phyloP scores from a whole-genome alignment of 257 asterid genomes.

The Jacaranda mimosifolia region DNA sequence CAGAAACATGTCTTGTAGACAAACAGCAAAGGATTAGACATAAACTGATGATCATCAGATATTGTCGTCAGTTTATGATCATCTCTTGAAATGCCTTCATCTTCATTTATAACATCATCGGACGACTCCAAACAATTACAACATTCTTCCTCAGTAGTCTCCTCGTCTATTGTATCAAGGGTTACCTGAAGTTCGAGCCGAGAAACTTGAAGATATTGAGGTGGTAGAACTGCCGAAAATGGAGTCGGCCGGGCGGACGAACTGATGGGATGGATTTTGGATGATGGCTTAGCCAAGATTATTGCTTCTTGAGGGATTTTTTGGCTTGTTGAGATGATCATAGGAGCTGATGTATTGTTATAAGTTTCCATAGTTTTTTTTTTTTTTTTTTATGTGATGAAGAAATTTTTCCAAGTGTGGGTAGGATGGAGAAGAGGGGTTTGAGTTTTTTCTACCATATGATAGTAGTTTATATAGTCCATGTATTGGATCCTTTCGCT shows the following conservation, averaged over 20 bases:
- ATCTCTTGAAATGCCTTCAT: not conserved
- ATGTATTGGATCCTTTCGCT: not conserved
- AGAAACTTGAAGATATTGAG: constrained; percentile 22
- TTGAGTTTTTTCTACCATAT: not conserved
- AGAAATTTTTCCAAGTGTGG: not conserved
- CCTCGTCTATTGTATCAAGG: constrained; percentile 33
- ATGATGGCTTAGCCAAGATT: not conserved
- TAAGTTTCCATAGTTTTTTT: not conserved
- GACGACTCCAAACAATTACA: not conserved
- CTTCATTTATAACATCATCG: not conserved
- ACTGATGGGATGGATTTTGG: not conserved
- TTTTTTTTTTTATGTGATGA: not conserved
- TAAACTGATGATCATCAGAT: not conserved
- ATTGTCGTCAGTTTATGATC: not conserved
- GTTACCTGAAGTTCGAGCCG: constrained; percentile 13
- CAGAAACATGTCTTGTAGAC: constrained; percentile 9
- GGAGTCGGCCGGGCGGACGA: constrained; percentile 8
- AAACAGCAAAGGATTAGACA: not conserved
- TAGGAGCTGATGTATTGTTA: not conserved
- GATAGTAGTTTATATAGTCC: not conserved
- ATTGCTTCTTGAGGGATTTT: not conserved
- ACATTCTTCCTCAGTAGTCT: not conserved
- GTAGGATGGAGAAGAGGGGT: not conserved
- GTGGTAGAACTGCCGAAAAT: constrained; percentile 39
- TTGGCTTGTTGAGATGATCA: constrained; percentile 1